Conservation (phyloP, 2,329 filamentous ascomycete genomes). For the Ophiostoma quercus region DNA sequence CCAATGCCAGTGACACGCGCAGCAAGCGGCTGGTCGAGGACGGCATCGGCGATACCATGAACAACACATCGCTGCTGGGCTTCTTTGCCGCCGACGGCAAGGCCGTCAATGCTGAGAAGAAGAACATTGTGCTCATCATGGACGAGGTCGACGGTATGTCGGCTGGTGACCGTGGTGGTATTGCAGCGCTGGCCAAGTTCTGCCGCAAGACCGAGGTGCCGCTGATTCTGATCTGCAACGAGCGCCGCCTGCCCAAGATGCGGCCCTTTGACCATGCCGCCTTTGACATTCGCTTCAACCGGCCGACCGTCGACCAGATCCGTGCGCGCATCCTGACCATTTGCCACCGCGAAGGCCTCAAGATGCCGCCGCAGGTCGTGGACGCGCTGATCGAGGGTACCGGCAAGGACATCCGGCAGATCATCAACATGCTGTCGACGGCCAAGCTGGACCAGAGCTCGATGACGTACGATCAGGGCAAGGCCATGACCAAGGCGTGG, state of each 20-base stretch:
- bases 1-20: constrained; percentile 89
- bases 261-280: constrained; percentile 89
- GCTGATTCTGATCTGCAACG: constrained; percentile 96
- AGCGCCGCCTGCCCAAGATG: constrained; percentile 91
- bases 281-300: constrained; percentile 79
- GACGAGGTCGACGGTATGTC: constrained; percentile 99
- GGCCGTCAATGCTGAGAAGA: constrained; percentile 72
- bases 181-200: constrained; percentile 86
- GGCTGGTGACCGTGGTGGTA: constrained; percentile 89
- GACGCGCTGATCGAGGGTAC: constrained; percentile 94
- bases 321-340: constrained; percentile 91
- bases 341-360: constrained; percentile 83
- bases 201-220: constrained; percentile 94
- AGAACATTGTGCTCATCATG: constrained; percentile 95
- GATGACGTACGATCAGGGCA: constrained; percentile 80
- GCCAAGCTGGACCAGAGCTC: constrained; percentile 78
- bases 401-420: constrained; percentile 91
- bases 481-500: constrained; percentile 95
- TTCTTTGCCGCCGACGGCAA: constrained; percentile 84
- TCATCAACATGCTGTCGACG: constrained; percentile 97
- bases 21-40: constrained; percentile 94
- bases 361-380: constrained; percentile 74
- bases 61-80: constrained; percentile 86
- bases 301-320: constrained; percentile 86
- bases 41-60: constrained; percentile 82